These are phyloP conservation scores for Rugosomyces carneus DNA, from an alignment of 1,284 basidiomycete species.

Conservation along the genomic window DNA sequence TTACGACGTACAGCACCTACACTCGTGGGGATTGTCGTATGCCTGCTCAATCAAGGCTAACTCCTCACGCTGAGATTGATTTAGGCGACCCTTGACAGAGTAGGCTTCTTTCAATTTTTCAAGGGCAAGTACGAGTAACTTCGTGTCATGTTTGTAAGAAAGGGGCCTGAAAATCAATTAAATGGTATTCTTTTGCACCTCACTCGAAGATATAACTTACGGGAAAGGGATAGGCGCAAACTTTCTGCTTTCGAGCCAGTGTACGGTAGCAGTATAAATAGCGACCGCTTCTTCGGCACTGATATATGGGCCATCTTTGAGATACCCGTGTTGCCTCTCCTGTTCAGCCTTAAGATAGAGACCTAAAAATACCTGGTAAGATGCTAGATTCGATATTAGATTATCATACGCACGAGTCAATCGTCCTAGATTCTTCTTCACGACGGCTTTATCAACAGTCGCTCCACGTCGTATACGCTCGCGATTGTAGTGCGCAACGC, in stretches of 20 bases:
- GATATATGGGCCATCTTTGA: slow-evolving; percentile 97
- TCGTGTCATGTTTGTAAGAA: slow-evolving; percentile 98
- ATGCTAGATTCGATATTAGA: slow-evolving; percentile 1
- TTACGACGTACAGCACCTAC: slow-evolving; percentile 30
- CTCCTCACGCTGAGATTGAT: slow-evolving; percentile 95
- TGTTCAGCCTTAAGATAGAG: slow-evolving; percentile 97
- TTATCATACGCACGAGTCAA: slow-evolving; percentile 58
- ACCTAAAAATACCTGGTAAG: slow-evolving; percentile 32
- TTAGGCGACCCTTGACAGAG: slow-evolving; percentile 93
- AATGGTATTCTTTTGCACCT: not conserved
- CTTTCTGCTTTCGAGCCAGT: slow-evolving; percentile 95
- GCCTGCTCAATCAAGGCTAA: slow-evolving; percentile 95
- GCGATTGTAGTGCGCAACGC: slow-evolving; percentile 87
- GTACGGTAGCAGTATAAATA: slow-evolving; percentile 94
- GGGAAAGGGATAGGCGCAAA: slow-evolving; percentile 98
- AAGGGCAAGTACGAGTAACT: slow-evolving; percentile 88
- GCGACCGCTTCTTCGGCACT: slow-evolving; percentile 96
- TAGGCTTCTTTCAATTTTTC: slow-evolving; percentile 98
- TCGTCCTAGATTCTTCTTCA: slow-evolving; percentile 92
- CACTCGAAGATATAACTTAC: slow-evolving; percentile 31
- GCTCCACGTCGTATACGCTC: slow-evolving; percentile 94
- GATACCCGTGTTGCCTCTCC: slow-evolving; percentile 93
- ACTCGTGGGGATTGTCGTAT: slow-evolving; percentile 92
- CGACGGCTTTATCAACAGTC: slow-evolving; percentile 98
- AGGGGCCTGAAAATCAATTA: slow-evolving; percentile 52